Conservation (phyloP, 768 basidiomycete genomes). For the Pulveroboletus sp. region DNA sequence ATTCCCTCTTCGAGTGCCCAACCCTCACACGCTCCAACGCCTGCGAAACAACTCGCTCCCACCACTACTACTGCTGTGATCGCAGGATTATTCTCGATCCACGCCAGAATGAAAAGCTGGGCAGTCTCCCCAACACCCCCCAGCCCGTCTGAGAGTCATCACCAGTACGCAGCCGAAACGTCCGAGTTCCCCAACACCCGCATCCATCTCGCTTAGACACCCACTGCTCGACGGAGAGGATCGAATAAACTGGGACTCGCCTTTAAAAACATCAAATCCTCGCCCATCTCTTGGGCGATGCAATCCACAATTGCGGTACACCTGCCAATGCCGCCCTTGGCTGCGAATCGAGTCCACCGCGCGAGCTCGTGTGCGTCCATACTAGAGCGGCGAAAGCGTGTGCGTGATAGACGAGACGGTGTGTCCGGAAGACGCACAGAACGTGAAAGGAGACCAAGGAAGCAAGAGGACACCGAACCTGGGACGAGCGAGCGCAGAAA, state of each 20-base stretch:
- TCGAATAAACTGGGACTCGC: slow-evolving; percentile 32
- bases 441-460: background rate
- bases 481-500: background rate
- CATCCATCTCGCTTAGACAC: background rate
- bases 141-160: background rate
- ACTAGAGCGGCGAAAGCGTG: background rate
- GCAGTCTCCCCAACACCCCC: background rate
- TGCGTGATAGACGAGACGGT: too few relatives aligned
- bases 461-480: background rate
- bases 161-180: background rate
- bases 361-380: slow-evolving; percentile 74
- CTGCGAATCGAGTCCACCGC: slow-evolving; percentile 81
- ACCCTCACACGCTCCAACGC: background rate
- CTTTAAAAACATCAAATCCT: slow-evolving; percentile 84
- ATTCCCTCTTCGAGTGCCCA: background rate
- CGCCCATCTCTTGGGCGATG: slow-evolving; percentile 60
- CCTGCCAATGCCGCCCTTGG: slow-evolving; percentile 79
- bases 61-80: background rate
- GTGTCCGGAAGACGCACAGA: background rate
- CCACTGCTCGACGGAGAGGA: background rate
- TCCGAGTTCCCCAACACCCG: background rate
- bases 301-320: slow-evolving; percentile 73
- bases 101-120: background rate
- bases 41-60: background rate
- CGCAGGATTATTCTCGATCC: background rate